Percentiles rank a stretch among this genome's conserved stretches.
These are phyloP conservation scores for Penicillium hesseltinei DNA, from an alignment of 2,329 filamentous ascomycete genomes.

Conservation along the genomic window DNA sequence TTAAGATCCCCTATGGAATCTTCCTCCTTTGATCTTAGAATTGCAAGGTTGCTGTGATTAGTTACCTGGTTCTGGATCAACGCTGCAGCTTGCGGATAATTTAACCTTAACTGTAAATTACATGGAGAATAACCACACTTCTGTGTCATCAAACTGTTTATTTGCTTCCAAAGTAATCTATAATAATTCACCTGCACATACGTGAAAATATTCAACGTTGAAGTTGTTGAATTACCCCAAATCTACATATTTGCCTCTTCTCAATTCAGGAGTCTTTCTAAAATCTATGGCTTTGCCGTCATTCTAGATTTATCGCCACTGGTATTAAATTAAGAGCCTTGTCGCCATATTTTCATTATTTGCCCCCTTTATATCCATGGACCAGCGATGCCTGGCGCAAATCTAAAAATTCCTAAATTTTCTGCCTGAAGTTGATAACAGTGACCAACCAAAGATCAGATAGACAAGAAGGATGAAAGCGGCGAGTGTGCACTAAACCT, in stretches of 20 bases:
- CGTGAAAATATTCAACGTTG: not conserved
- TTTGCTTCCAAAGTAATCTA: not conserved
- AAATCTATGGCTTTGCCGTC: not conserved
- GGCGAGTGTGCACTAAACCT: not conserved
- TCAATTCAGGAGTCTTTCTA: not conserved
- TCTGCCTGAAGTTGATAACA: not conserved
- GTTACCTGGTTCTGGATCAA: not conserved
- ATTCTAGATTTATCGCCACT: not conserved
- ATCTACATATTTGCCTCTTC: not conserved
- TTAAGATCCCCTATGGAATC: not conserved
- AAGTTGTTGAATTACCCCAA: too few species aligned
- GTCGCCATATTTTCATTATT: not conserved
- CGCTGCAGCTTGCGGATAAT: not conserved
- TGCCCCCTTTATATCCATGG: constrained; percentile 6
- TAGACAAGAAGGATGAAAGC: not conserved
- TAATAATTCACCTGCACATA: not conserved
- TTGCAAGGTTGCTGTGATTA: not conserved
- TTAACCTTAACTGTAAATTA: not conserved
- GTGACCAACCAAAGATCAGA: not conserved
- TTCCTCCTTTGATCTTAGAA: not conserved
- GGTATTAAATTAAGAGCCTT: not conserved
- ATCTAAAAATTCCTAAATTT: not conserved
- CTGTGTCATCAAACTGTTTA: not conserved
- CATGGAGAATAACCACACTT: not conserved
- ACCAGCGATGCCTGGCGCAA: not conserved